Base-by-base conservation (phyloP, 2,329 filamentous ascomycete species). In the Fusarium siculi region DNA sequence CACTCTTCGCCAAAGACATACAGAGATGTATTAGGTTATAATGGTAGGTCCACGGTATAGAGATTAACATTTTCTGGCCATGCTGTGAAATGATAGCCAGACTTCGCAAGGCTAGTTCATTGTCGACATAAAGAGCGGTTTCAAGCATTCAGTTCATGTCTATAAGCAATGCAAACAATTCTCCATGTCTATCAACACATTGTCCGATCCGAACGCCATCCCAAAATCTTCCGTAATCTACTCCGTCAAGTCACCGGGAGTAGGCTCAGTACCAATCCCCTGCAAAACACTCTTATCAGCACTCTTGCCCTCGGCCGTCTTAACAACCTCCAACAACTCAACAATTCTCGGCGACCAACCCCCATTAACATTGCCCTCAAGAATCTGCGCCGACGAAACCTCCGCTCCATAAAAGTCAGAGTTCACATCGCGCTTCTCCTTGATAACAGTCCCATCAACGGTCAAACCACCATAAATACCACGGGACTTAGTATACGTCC, bases 391-490 rank as follows among this genome's bases (percentile, higher is more conserved):
- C 1, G 65, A 68, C 3, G 63, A 54, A 4, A 62, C 14, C 0
- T 62, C 55, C 4, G 25, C 7, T 4, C 55, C 63, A 49, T 68
- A 68, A 4, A 68, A 68, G 2, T 54, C 55, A 0, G 30, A 2
- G 16, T 68, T 62, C 0, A 54, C 42, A n/a, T 68, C 55, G 1
- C n/a, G 19, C 47, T 54, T 68, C 47, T 68, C 65, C 25, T 49
- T 68, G 0, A 62, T 68, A 0, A 61, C 47, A 0, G 65, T 68
- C 1, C 63, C 65, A 12, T 68, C 65, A 12, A 68, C 55, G 23
- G 65, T 68, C 47, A 68, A 43, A 1, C 65, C 65, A 8, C 65
- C 65, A 32, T 68, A 68, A 1, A 68, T 11, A 15, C 65, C 65
- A 1, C 47, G 47, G 0, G 65, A 68, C 4, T 62, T 68, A 0